A percentile compares a stretch with the other conserved stretches of the same genome.
Conservation (phyloP, 1,139 yeast genomes). For the Blastobotrys indianensis region DNA sequence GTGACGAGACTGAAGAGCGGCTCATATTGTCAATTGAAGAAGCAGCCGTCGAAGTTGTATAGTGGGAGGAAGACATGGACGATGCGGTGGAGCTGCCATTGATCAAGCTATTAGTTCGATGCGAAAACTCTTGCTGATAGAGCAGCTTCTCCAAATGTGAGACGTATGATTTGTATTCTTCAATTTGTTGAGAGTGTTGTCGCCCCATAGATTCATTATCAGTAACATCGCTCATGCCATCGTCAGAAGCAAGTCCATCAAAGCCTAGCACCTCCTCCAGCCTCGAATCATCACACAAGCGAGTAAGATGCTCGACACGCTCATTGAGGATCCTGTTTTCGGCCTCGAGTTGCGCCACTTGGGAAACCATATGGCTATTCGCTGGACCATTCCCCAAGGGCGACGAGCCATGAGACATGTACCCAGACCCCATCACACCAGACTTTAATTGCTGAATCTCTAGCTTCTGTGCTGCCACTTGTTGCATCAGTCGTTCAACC, state of each 20-base stretch:
- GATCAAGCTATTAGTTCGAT: constrained; percentile 8
- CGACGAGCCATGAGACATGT: constrained; percentile 3
- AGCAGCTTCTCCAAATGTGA: constrained; percentile 57
- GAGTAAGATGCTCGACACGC: constrained; percentile 59
- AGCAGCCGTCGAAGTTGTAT: constrained; percentile 5
- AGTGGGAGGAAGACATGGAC: background rate
- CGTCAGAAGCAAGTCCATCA: constrained; percentile 17
- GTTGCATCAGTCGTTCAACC: constrained; percentile 29
- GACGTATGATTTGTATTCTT: constrained; percentile 60
- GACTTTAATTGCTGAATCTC: constrained; percentile 30
- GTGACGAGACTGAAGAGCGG: background rate
- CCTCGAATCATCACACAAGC: constrained; percentile 54
- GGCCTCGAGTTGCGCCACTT: constrained; percentile 47
- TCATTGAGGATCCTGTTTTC: constrained; percentile 60
- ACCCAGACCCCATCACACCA: background rate
- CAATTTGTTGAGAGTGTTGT: constrained; percentile 35
- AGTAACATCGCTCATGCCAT: constrained; percentile 6
- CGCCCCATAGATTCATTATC: constrained; percentile 10
- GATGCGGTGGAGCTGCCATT: background rate
- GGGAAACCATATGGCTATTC: constrained; percentile 13
- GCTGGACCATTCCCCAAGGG: background rate
- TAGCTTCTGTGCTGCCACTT: constrained; percentile 38
- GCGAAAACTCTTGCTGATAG: constrained; percentile 33
- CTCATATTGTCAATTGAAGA: background rate
- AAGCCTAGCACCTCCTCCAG: constrained; percentile 41